A percentile compares a stretch with the other conserved stretches of the same genome.
phyloP scores from a whole-genome alignment of 495 filamentous ascomycete genomes.

The Sphaerosporella brunnea region DNA sequence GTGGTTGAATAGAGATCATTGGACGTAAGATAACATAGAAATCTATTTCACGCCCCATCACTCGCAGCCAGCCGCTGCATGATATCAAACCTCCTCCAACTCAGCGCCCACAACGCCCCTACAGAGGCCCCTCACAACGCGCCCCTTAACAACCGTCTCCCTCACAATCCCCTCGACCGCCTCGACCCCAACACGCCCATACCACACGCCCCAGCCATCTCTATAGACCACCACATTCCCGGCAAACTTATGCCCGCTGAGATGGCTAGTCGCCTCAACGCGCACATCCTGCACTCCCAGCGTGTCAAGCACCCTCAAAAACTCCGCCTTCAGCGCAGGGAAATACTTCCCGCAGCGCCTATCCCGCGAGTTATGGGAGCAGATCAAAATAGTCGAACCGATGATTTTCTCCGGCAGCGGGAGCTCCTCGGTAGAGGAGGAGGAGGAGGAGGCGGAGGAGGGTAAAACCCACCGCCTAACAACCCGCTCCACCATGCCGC shows the following conservation, averaged over 20 bases:
- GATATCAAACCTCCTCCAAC: background rate
- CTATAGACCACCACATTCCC: slow-evolving; percentile 54
- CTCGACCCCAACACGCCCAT: slow-evolving; percentile 27
- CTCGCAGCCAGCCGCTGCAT: no score
- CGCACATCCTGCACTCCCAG: slow-evolving; percentile 39
- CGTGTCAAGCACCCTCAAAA: slow-evolving; percentile 44
- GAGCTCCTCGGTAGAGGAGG: slow-evolving; percentile 32
- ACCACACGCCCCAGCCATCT: slow-evolving; percentile 40
- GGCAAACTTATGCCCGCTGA: slow-evolving; percentile 82
- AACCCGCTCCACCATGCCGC: no score
- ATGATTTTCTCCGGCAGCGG: slow-evolving; percentile 40
- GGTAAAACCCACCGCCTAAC: background rate
- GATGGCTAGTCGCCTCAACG: slow-evolving; percentile 48
- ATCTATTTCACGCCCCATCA: no score
- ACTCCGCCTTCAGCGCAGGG: slow-evolving; percentile 52
- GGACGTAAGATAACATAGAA: no score
- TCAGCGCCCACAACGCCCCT: slow-evolving; percentile 5
- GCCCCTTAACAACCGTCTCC: slow-evolving; percentile 51
- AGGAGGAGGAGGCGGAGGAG: slow-evolving; percentile 32
- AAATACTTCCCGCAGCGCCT: slow-evolving; percentile 68
- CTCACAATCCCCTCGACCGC: slow-evolving; percentile 62
- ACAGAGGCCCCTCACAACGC: slow-evolving; percentile 28
- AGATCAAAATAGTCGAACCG: slow-evolving; percentile 29
- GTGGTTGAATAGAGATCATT: no score
- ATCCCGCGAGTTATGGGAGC: slow-evolving; percentile 29